Evolutionary conservation across 257 asterid genomes (phyloP), one percentile per base, ranked within the genome.

Genomic region (Rhazya stricta): DNA sequence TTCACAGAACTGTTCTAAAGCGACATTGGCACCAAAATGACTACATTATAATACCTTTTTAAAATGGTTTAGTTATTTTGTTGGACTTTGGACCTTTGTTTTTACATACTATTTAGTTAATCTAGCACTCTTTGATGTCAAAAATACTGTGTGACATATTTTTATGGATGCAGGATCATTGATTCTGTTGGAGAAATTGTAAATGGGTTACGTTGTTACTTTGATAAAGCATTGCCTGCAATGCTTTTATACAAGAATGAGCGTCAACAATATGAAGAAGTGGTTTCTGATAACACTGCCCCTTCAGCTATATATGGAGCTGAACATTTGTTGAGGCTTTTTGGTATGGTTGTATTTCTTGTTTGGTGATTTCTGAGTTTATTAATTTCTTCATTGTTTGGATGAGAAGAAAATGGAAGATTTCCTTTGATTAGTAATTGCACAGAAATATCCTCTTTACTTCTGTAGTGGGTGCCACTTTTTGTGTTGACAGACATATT

Each of bases 301-400:
- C 96, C 96, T 29, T 86, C 96, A 1, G 34, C 72, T 29, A 84
- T 91, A 30, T 91, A 90, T 77, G 97, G 97, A 75, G 96, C 97
- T 25, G 96, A 88, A 79, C 97, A 91, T 81, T 82, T 91, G 37
- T 74, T 91, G 67, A 84, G 97, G 78, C 92, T 91, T 60, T 90
- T 91, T 54, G 97, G 96, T 91, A 87, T 29, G 61, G 43, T 80
- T 75, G 15, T 68, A 58, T 63, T 53, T 69, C 0, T 30, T 76
- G 56, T n/a, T 62, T 16, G 41, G 16, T 3, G 32, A 29, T 50
- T 42, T 41, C 71, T 42, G 4, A n/a, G 43, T 27, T 42, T 4
- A 11, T 69, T 45, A 42, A 41, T 69, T 25, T 67, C 65, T 60
- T 7, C 43, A 39, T 39, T 39, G 5, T 39, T 3, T 39, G 43